phyloP scores from a whole-genome alignment of 768 basidiomycete species.

The Boletus subparvulus region DNA sequence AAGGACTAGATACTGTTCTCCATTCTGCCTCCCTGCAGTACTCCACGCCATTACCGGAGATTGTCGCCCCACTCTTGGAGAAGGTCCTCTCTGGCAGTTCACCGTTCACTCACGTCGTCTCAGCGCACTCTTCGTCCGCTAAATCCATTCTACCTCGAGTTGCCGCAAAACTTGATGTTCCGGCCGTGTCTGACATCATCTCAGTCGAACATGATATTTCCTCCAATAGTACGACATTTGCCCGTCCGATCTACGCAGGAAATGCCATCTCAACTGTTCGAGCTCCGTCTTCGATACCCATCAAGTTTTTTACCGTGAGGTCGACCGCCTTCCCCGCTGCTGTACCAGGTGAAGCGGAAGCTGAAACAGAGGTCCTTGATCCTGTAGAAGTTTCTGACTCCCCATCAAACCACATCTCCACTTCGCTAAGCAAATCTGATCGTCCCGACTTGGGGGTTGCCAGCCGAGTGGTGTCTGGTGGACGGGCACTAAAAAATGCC shows the following conservation, averaged over 20 bases:
- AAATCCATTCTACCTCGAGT: conserved; percentile 93
- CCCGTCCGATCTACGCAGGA: conserved; percentile 95
- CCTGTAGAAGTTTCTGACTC: conserved; percentile 58
- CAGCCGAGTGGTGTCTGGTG: conserved; percentile 88
- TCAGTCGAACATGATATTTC: conserved; percentile 71
- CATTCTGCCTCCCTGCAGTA: conserved; percentile 73
- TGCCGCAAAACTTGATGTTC: conserved; percentile 84
- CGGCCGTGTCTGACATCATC: conserved; percentile 89
- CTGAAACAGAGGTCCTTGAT: conserved; percentile 59
- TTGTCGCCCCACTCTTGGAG: conserved; percentile 79
- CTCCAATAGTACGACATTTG: conserved; percentile 78
- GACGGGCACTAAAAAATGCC: conserved; percentile 90
- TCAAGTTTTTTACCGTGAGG: conserved; percentile 96
- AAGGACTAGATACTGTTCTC: conserved; percentile 64
- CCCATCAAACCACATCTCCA: conserved; percentile 61
- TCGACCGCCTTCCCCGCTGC: conserved; percentile 85
- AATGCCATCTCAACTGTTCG: conserved; percentile 94
- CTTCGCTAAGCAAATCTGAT: conserved; percentile 83
- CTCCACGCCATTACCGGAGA: conserved; percentile 68
- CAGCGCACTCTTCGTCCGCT: conserved; percentile 86
- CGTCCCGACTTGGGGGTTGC: conserved; percentile 91
- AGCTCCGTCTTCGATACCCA: conserved; percentile 66
- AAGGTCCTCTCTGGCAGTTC: conserved; percentile 61
- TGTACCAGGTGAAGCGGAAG: conserved; percentile 46
- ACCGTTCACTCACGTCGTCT: conserved; percentile 87